Evolutionary conservation across 331 rosid species (phyloP), one percentile per base, ranked within the genome.

Genomic region (Acacia concinna): DNA sequence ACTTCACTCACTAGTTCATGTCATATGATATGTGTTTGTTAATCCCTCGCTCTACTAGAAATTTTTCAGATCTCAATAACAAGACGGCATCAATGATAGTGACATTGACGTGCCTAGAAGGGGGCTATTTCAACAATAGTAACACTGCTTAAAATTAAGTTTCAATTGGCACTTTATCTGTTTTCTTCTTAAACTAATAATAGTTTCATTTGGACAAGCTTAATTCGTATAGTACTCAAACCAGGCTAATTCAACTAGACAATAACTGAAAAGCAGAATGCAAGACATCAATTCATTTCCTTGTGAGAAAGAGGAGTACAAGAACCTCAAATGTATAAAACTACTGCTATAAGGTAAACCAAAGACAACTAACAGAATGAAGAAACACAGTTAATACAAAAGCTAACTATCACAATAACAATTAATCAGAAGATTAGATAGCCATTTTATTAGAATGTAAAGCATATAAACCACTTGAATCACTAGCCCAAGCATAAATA

Each of bases 391-490:
- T 17, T 7, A 18, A 63, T 21, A 34, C 23, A 32, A 34, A 64
- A 18, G 3, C 43, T 64, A 18, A 9, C 44, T 34, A 27, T 34
- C 44, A 18, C 44, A 64, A 32, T 6, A 32, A 8, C 41, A 18
- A 64, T 34, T 64, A 28, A 63, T 63, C 69, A 32, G 23, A 64
- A 64, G 15, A 64, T 34, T 7, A 27, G 54, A 44, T 31, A 54
- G 73, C 31, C 30, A 8, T 20, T 77, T 21, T 59, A 57, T 69
- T 68, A 59, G 27, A 46, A 37, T 30, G 52, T 34, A 66, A 56
- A 66, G 47, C 77, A 59, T 57, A 65, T 25, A 67, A 74, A 73
- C 43, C 74, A 77, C 74, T 35, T 27, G 35, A 63, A 51, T 67
- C 51, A 37, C 72, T 52, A 31, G 65, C 28, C 73, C 49, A 51